Conservation (phyloP, 352 stramenopile genomes). For the Vaucheria bursata region DNA sequence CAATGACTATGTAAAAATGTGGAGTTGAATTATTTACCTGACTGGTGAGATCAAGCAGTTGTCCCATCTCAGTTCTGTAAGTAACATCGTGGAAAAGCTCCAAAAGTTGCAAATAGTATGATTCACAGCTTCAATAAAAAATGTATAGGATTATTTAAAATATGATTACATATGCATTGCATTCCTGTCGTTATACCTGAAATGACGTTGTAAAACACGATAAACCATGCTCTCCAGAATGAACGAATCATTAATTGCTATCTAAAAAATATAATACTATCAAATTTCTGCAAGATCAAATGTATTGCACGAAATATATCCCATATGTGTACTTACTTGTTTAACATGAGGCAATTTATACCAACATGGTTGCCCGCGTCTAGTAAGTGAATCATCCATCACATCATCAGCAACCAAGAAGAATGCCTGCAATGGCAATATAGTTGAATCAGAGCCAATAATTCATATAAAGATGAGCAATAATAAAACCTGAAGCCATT, state of each 20-base stretch:
- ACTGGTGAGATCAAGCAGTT: slow-evolving; percentile 73
- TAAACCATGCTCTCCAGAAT: slow-evolving; percentile 84
- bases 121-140: too few species aligned
- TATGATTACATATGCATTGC: too few species aligned
- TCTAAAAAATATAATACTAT: too few species aligned
- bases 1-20: slow-evolving; percentile 6
- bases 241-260: slow-evolving; percentile 93
- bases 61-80: slow-evolving; percentile 92
- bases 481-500: slow-evolving; percentile 68
- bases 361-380: slow-evolving; percentile 91
- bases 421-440: slow-evolving; percentile 74
- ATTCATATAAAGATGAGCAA: background rate
- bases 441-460: background rate
- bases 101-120: slow-evolving; percentile 79
- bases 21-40: slow-evolving; percentile 61
- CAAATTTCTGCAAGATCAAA: background rate
- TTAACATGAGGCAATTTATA: slow-evolving; percentile 65
- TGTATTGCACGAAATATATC: background rate
- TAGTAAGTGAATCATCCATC: slow-evolving; percentile 91
- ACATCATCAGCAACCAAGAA: slow-evolving; percentile 97
- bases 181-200: too few species aligned
- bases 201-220: slow-evolving; percentile 72
- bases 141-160: too few species aligned
- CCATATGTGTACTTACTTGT: slow-evolving; percentile 38
- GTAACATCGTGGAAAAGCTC: slow-evolving; percentile 92